phyloP scores from a whole-genome alignment of 306 rosid genomes.

The Coriaria nepalensis region DNA sequence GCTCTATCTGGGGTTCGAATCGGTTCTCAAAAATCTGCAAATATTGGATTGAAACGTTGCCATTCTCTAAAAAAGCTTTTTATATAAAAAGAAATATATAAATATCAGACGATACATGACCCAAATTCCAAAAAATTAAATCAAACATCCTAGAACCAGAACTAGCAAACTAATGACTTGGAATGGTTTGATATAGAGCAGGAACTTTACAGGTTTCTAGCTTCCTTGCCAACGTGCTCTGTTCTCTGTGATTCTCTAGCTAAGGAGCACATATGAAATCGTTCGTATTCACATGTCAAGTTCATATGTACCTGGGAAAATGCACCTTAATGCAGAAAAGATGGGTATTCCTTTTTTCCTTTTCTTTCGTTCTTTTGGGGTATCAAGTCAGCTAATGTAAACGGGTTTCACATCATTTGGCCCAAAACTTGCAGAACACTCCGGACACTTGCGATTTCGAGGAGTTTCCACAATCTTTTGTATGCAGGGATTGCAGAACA shows the following conservation, averaged over 20 bases:
- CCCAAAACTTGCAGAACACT: constrained; percentile 67
- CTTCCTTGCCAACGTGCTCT: constrained; percentile 4
- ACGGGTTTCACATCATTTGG: constrained; percentile 90
- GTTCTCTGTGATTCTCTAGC: constrained; percentile 24
- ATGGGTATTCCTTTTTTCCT: not conserved
- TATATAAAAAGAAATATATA: constrained; percentile 8
- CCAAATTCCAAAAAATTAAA: too few species aligned
- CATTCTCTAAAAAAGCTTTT: constrained; percentile 10
- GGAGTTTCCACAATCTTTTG: constrained; percentile 57
- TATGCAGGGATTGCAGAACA: constrained; percentile 81
- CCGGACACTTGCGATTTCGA: constrained; percentile 89
- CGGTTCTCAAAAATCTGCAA: constrained; percentile 10
- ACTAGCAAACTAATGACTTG: too few species aligned
- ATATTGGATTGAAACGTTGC: constrained; percentile 12
- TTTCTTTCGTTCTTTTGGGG: too few species aligned
- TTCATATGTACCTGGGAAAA: constrained; percentile 19
- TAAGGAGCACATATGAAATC: constrained; percentile 26
- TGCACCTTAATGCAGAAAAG: constrained; percentile 7
- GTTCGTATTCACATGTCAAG: constrained; percentile 21
- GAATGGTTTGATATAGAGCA: constrained; percentile 12
- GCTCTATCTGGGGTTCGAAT: too few species aligned
- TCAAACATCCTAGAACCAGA: too few species aligned
- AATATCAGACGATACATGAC: too few species aligned
- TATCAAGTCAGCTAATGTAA: constrained; percentile 52
- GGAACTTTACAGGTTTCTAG: constrained; percentile 2